These are phyloP conservation scores for Artomyces pyxidatus DNA, from an alignment of 768 basidiomycete species.

Conservation along the genomic window DNA sequence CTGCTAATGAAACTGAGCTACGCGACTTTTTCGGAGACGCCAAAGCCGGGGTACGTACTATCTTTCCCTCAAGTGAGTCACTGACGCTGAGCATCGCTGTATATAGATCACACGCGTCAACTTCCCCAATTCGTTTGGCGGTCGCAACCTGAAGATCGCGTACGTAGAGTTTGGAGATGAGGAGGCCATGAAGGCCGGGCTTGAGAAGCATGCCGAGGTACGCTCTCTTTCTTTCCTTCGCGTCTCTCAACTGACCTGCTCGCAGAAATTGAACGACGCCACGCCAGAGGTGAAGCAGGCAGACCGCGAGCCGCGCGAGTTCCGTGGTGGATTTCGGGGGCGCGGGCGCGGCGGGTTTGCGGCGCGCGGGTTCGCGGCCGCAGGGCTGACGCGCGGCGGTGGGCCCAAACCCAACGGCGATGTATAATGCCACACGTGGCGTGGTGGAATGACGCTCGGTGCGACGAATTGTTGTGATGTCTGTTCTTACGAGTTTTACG, in stretches of 20 bases:
- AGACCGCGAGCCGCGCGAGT: conserved; percentile 35
- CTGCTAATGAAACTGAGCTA: conserved; percentile 55
- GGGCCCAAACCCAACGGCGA: conserved; percentile 23
- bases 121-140: conserved; percentile 41
- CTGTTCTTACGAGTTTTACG: no score
- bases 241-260: conserved; percentile 5
- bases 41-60: conserved; percentile 49
- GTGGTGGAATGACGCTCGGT: no score
- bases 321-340: conserved; percentile 23
- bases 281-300: conserved; percentile 63
- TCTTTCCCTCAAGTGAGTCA: background rate
- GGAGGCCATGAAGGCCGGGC: conserved; percentile 71
- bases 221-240: conserved; percentile 14
- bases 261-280: conserved; percentile 62
- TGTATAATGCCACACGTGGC: no score
- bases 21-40: conserved; percentile 72
- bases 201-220: conserved; percentile 71
- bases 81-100: background rate
- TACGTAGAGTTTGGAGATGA: conserved; percentile 92
- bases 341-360: conserved; percentile 55
- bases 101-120: conserved; percentile 60
- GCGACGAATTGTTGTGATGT: no score
- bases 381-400: conserved; percentile 45
- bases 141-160: conserved; percentile 52
- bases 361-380: conserved; percentile 59